These are phyloP conservation scores for Shiraia bambusicola DNA, from an alignment of 2,329 filamentous ascomycete genomes.

Conservation along the genomic window DNA sequence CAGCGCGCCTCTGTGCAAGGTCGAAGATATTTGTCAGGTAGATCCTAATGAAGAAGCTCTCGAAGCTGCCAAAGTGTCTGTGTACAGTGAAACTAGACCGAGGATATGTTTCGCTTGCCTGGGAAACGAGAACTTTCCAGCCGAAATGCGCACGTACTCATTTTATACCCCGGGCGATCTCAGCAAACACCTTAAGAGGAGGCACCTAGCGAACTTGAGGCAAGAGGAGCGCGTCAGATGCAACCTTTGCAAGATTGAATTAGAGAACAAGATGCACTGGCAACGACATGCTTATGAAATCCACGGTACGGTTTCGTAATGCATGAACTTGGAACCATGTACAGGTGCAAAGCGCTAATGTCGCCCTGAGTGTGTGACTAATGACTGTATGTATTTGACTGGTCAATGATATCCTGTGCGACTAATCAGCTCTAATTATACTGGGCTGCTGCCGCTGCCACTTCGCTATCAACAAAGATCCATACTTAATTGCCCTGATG, in stretches of 20 bases:
- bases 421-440: no score
- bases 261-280: slow-evolving; percentile 4
- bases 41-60: slow-evolving; percentile 3
- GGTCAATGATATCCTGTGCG: no score
- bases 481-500: no score
- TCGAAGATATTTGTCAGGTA: no score
- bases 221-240: background rate
- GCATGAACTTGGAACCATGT: no score
- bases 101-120: slow-evolving; percentile 12
- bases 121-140: background rate
- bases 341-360: no score
- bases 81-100: slow-evolving; percentile 10
- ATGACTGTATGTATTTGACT: no score
- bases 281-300: slow-evolving; percentile 5
- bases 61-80: slow-evolving; percentile 16
- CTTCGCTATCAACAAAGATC: no score
- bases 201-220: background rate
- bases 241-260: slow-evolving; percentile 1
- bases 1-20: background rate
- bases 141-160: background rate
- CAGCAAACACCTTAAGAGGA: background rate
- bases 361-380: no score
- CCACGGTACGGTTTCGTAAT: slow-evolving; percentile 5
- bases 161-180: background rate
- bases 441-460: no score